Percentiles rank a stretch among this genome's conserved stretches.
These are phyloP conservation scores for Sporothrix humicola DNA, from an alignment of 2,329 filamentous ascomycete species.

Conservation along the genomic window DNA sequence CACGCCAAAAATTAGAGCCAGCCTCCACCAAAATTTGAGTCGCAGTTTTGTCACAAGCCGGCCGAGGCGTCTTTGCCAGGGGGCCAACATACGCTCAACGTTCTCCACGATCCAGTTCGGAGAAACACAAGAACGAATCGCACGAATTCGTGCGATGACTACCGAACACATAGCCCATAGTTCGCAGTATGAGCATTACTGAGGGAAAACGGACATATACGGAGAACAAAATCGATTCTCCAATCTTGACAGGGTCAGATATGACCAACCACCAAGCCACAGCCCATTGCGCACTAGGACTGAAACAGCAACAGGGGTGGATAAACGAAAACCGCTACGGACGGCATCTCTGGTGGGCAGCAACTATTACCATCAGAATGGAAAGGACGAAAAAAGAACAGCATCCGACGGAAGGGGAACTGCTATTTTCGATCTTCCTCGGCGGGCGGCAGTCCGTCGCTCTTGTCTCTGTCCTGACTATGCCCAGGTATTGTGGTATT, in stretches of 20 bases:
- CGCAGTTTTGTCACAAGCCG: conserved; percentile 11
- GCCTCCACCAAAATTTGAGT: conserved; percentile 8
- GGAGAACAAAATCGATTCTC: neutral
- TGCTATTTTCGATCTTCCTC: conserved; percentile 23
- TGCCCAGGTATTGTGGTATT: neutral
- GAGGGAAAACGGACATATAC: neutral
- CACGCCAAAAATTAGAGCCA: neutral
- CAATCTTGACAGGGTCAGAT: conserved; percentile 2
- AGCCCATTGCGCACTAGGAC: conserved; percentile 29
- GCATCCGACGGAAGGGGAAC: neutral
- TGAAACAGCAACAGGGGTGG: conserved; percentile 29
- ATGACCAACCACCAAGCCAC: conserved; percentile 28
- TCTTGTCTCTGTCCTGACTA: neutral
- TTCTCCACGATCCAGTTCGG: neutral
- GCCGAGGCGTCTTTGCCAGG: neutral
- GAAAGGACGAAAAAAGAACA: conserved; percentile 12
- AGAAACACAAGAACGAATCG: neutral
- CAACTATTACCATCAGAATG: neutral
- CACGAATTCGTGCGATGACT: neutral
- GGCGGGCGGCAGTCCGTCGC: neutral
- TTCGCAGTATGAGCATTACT: conserved; percentile 10
- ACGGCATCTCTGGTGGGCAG: neutral
- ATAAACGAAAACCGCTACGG: conserved; percentile 10
- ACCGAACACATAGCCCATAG: conserved; percentile 1
- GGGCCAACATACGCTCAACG: neutral